These are phyloP conservation scores for Naganishia antarctica DNA, from an alignment of 768 basidiomycete species.

Conservation along the genomic window DNA sequence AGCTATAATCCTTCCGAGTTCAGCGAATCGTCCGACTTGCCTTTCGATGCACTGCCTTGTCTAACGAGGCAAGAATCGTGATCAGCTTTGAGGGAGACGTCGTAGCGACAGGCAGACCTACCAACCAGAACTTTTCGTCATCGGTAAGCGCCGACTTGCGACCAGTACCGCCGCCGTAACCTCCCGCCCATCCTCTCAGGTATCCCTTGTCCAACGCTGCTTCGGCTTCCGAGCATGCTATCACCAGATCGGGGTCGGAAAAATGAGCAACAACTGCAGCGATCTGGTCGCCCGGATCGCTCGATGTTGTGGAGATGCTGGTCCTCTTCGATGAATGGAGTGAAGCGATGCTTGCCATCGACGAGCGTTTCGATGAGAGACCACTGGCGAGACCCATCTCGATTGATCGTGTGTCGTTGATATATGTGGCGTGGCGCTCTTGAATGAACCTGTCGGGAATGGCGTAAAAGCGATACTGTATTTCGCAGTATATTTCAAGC, in stretches of 20 bases:
- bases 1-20: background rate
- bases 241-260: constrained; percentile 14
- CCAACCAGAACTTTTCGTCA: constrained; percentile 25
- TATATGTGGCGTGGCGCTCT: no score
- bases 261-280: constrained; percentile 19
- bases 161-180: constrained; percentile 18
- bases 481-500: no score
- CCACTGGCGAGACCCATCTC: constrained; percentile 14
- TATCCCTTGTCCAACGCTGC: constrained; percentile 24
- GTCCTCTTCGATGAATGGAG: background rate
- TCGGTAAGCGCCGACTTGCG: constrained; percentile 12
- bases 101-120: background rate
- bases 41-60: constrained; percentile 14
- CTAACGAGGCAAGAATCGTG: background rate
- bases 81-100: background rate
- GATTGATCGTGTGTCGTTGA: no score
- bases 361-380: constrained; percentile 15
- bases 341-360: constrained; percentile 9
- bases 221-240: constrained; percentile 9
- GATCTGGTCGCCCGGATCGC: constrained; percentile 1
- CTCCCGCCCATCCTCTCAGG: constrained; percentile 20
- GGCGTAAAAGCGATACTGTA: no score
- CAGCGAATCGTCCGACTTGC: background rate
- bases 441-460: no score
- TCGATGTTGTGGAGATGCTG: background rate